A percentile compares a stretch with the other conserved stretches of the same genome.
These are phyloP conservation scores for Globisporangium cystogenes DNA, from an alignment of 352 stramenopile species.

Conservation along the genomic window DNA sequence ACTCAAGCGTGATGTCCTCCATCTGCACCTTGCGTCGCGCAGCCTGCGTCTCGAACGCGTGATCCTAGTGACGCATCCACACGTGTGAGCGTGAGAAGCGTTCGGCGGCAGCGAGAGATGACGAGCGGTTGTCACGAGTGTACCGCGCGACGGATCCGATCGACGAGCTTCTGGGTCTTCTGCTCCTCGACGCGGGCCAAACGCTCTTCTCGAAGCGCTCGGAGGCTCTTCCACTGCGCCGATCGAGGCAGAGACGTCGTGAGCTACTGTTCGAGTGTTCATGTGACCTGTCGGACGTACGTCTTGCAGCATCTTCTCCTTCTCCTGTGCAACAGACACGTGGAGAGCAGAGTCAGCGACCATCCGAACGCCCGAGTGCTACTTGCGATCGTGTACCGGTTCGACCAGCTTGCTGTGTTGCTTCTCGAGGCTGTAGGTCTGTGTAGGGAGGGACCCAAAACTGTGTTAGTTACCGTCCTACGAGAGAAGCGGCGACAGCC, in stretches of 20 bases:
- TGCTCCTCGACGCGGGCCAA: slow-evolving; percentile 23
- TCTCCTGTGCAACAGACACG: slow-evolving; percentile 15
- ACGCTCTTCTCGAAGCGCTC: slow-evolving; percentile 25
- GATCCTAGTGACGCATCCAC: slow-evolving; percentile 40
- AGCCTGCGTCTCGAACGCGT: slow-evolving; percentile 41
- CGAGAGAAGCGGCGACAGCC: background rate
- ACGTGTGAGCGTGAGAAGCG: background rate
- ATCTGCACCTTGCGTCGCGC: slow-evolving; percentile 45
- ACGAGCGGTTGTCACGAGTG: background rate
- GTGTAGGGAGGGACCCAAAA: background rate
- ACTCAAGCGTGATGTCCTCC: slow-evolving; percentile 53
- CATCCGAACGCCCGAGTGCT: background rate
- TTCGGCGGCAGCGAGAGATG: background rate
- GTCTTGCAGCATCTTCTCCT: slow-evolving; percentile 29
- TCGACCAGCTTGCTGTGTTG: slow-evolving; percentile 22
- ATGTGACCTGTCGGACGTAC: slow-evolving; percentile 9
- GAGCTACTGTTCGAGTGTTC: background rate
- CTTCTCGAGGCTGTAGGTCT: slow-evolving; percentile 31
- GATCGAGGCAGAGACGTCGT: background rate
- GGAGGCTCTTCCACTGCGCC: slow-evolving; percentile 44
- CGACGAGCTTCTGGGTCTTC: slow-evolving; percentile 23
- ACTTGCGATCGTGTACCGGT: slow-evolving; percentile 8
- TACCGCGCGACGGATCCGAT: slow-evolving; percentile 29
- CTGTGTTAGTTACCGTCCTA: background rate
- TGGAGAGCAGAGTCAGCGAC: background rate